Conservation (phyloP, 2,329 filamentous ascomycete species). For the Diaporthe citrichinensis region DNA sequence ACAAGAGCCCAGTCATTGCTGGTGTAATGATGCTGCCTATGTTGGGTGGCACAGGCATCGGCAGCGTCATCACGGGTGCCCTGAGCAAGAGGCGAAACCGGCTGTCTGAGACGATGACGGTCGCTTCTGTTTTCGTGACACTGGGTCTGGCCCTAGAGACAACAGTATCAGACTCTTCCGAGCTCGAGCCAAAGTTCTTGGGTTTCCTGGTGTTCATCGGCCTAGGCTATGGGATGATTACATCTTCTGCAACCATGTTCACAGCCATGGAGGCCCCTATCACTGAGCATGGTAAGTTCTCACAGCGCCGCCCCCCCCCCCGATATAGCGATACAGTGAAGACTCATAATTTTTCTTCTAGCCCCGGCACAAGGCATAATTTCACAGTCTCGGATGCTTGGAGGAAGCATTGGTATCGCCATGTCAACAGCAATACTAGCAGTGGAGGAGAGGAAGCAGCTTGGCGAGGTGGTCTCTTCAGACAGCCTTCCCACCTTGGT, state of each 20-base stretch:
- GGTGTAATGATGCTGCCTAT: constrained; percentile 68
- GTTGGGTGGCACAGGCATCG: constrained; percentile 62
- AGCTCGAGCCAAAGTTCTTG: constrained; percentile 60
- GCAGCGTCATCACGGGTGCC: constrained; percentile 58
- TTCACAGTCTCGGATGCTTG: constrained; percentile 65
- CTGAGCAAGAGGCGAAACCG: constrained; percentile 59
- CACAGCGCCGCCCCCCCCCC: too few relatives aligned
- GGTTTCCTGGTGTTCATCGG: constrained; percentile 67
- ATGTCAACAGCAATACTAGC: constrained; percentile 63
- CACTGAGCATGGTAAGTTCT: constrained; percentile 60
- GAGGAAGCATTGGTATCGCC: constrained; percentile 68
- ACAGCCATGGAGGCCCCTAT: constrained; percentile 58
- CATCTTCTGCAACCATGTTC: constrained; percentile 63
- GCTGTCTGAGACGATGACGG: constrained; percentile 59
- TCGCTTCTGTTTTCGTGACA: constrained; percentile 58
- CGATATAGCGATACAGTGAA: background rate
- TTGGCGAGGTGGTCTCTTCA: constrained; percentile 43
- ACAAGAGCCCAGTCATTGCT: constrained; percentile 59
- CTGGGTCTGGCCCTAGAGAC: constrained; percentile 64
- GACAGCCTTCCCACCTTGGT: constrained; percentile 46
- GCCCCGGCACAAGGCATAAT: constrained; percentile 67
- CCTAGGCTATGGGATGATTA: constrained; percentile 65
- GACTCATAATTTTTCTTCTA: constrained; percentile 46
- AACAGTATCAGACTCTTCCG: constrained; percentile 52
- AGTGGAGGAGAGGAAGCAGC: constrained; percentile 50